phyloP scores from a whole-genome alignment of 371 early-diverging fungal species.

The Thermomucor indicae-seudaticae region DNA sequence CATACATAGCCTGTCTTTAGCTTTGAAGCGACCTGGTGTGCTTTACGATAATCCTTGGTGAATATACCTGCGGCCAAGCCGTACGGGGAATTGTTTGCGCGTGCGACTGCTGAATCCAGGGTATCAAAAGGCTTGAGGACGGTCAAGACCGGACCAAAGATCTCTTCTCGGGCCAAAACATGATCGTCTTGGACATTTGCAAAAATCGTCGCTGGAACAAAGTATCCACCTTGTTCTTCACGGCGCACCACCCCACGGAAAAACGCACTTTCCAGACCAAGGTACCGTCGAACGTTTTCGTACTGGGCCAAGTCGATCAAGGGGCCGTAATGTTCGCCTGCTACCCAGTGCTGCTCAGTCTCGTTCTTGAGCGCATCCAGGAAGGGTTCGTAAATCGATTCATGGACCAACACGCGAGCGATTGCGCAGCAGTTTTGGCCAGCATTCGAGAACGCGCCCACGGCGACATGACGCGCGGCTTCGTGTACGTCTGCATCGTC shows the following conservation, averaged over 20 bases:
- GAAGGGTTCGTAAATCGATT: conserved; percentile 62
- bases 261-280: neutral
- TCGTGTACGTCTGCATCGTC: conserved; percentile 72
- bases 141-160: conserved; percentile 83
- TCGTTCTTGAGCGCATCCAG: conserved; percentile 49
- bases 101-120: conserved; percentile 62
- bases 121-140: conserved; percentile 65
- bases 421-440: conserved; percentile 92
- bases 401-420: conserved; percentile 72
- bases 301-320: conserved; percentile 74
- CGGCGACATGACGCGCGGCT: conserved; percentile 60
- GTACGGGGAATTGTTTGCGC: conserved; percentile 71
- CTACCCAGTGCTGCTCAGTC: conserved; percentile 9
- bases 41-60: conserved; percentile 59
- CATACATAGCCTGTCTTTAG: conserved; percentile 37
- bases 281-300: conserved; percentile 53
- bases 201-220: conserved; percentile 67
- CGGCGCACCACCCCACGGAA: conserved; percentile 3
- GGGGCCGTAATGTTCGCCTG: conserved; percentile 60
- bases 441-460: conserved; percentile 71
- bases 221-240: conserved; percentile 50
- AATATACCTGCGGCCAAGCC: conserved; percentile 81
- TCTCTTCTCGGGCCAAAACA: conserved; percentile 74
- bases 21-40: conserved; percentile 54
- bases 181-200: conserved; percentile 48